A percentile compares a stretch with the other conserved stretches of the same genome.
These are phyloP conservation scores for Tetrahymena thermophila DNA, from an alignment of 73 alveolate genomes.

Conservation along the genomic window DNA sequence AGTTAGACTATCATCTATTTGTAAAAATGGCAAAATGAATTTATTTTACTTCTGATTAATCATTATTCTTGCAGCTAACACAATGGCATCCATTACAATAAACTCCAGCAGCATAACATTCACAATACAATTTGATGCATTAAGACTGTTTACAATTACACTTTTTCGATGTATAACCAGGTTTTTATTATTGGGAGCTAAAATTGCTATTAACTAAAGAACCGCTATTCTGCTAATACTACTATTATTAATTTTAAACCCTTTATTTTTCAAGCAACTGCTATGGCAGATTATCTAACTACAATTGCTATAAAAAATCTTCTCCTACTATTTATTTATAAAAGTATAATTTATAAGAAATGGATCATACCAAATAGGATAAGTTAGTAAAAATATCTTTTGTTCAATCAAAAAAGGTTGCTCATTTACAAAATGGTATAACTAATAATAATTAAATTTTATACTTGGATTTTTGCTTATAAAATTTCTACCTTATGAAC, in stretches of 20 bases:
- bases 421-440: too few species aligned
- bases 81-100: slow-evolving; percentile 65
- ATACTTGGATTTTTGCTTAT: not conserved
- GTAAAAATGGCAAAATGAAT: not conserved
- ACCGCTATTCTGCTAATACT: not conserved
- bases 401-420: not conserved
- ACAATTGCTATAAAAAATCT: not conserved
- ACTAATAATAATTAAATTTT: not conserved
- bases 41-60: not conserved
- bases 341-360: not conserved
- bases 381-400: not conserved
- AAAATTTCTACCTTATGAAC: not conserved
- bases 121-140: slow-evolving; percentile 91
- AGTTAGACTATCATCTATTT: not conserved
- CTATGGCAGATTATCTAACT: not conserved
- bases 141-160: slow-evolving; percentile 84
- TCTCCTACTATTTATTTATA: not conserved
- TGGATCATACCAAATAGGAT: not conserved
- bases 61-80: slow-evolving; percentile 54
- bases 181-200: not conserved
- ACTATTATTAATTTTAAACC: not conserved
- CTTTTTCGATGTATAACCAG: slow-evolving; percentile 16
- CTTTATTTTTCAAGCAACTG: not conserved
- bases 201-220: not conserved
- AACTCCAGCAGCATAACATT: slow-evolving; percentile 86